Conservation (phyloP, 2,329 filamentous ascomycete species). For the Pestalotiopsis sp. region DNA sequence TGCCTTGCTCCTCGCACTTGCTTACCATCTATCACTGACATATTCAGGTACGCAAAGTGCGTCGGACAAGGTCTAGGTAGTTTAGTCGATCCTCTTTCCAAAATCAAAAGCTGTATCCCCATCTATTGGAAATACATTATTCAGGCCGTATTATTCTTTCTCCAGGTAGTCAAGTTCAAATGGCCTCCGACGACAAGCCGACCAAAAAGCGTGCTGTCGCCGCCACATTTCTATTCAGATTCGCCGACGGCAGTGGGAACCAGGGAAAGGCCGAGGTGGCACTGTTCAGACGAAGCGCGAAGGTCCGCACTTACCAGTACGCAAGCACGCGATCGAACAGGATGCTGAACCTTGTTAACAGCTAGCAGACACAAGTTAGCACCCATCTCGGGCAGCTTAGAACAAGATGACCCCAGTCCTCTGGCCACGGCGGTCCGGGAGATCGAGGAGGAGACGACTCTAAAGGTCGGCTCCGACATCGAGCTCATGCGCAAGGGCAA, state of each 20-base stretch:
- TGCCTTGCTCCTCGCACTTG: too few relatives aligned
- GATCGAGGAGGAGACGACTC: constrained; percentile 62
- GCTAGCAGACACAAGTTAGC: constrained; percentile 54
- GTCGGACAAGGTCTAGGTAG: too few relatives aligned
- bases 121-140: neutral
- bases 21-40: too few relatives aligned
- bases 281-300: constrained; percentile 62
- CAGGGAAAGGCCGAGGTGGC: constrained; percentile 50
- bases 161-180: neutral
- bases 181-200: constrained; percentile 8
- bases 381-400: constrained; percentile 64
- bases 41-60: too few relatives aligned
- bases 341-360: neutral
- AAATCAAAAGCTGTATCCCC: neutral
- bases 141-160: neutral
- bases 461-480: constrained; percentile 46
- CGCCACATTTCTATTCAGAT: constrained; percentile 54
- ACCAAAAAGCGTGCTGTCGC: constrained; percentile 45
- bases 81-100: too few relatives aligned
- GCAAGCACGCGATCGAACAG: constrained; percentile 17
- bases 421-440: constrained; percentile 64
- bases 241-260: constrained; percentile 32
- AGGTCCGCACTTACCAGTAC: constrained; percentile 63
- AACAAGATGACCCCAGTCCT: constrained; percentile 52
- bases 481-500: constrained; percentile 59